Conservation (phyloP, 2,329 filamentous ascomycete genomes). For the Pestalotiopsis sp. region DNA sequence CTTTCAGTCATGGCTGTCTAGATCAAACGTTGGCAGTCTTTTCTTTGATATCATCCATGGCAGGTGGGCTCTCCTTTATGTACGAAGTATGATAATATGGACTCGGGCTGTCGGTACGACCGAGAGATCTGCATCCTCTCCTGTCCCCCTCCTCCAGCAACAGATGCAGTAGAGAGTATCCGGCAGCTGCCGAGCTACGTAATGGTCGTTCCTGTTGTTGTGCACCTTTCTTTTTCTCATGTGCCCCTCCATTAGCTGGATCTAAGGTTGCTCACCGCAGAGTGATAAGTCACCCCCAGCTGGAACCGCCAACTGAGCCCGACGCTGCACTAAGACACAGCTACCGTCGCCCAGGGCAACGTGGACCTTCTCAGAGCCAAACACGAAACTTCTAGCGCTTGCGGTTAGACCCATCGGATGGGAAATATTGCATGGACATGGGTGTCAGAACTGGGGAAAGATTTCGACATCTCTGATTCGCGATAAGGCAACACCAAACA, state of each 20-base stretch:
- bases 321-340: not conserved
- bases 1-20: not conserved
- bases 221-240: not conserved
- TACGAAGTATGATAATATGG: not conserved
- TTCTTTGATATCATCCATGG: not conserved
- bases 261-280: not conserved
- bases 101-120: not conserved
- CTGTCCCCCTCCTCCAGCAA: not conserved
- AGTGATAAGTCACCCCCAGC: not conserved
- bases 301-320: not conserved
- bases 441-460: not conserved
- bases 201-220: not conserved
- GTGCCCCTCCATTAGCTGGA: not conserved
- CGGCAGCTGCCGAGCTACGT: not conserved
- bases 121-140: not conserved
- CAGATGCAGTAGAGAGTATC: not conserved
- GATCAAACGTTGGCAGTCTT: not conserved
- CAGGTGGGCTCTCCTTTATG: not conserved
- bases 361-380: slow-evolving; percentile 4
- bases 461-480: not conserved
- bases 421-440: not conserved
- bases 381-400: slow-evolving; percentile 8
- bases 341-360: slow-evolving; percentile 7
- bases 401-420: not conserved
- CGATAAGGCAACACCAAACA: not conserved